A percentile compares a stretch with the other conserved stretches of the same genome.
phyloP scores from a whole-genome alignment of 768 basidiomycete genomes.

The Leccinum subgranulosum region DNA sequence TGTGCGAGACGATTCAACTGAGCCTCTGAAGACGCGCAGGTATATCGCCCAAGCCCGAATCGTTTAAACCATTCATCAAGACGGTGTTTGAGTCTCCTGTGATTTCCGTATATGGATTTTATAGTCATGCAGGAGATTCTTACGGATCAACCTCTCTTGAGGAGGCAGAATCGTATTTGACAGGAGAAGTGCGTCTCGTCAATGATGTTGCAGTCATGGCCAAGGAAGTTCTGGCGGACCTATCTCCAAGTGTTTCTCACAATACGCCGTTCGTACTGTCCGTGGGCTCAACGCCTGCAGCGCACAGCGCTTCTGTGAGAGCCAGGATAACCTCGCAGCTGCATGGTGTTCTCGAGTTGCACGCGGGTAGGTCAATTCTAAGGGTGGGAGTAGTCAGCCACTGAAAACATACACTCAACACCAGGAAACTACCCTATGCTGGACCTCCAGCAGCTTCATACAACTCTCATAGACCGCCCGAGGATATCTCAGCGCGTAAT shows the following conservation, averaged over 20 bases:
- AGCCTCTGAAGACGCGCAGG: slow-evolving; percentile 65
- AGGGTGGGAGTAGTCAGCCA: not conserved
- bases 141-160: slow-evolving; percentile 70
- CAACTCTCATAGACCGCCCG: slow-evolving; percentile 53
- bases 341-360: slow-evolving; percentile 67
- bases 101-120: slow-evolving; percentile 76
- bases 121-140: slow-evolving; percentile 73
- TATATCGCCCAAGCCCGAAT: slow-evolving; percentile 47
- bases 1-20: slow-evolving; percentile 3
- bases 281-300: slow-evolving; percentile 86
- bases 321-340: slow-evolving; percentile 45
- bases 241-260: slow-evolving; percentile 31
- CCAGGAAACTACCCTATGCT: slow-evolving; percentile 78
- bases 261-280: slow-evolving; percentile 64
- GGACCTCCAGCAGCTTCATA: slow-evolving; percentile 82
- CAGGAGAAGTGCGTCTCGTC: slow-evolving; percentile 67
- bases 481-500: slow-evolving; percentile 67
- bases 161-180: slow-evolving; percentile 64
- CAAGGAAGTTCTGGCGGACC: slow-evolving; percentile 41
- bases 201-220: slow-evolving; percentile 61
- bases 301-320: slow-evolving; percentile 67
- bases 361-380: slow-evolving; percentile 51
- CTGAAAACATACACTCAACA: not conserved
- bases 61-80: slow-evolving; percentile 54
- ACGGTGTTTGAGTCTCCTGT: slow-evolving; percentile 50